Percentiles rank a stretch among this genome's conserved stretches.
phyloP scores from a whole-genome alignment of 148 eudicot species.

The Drosera capensis region DNA sequence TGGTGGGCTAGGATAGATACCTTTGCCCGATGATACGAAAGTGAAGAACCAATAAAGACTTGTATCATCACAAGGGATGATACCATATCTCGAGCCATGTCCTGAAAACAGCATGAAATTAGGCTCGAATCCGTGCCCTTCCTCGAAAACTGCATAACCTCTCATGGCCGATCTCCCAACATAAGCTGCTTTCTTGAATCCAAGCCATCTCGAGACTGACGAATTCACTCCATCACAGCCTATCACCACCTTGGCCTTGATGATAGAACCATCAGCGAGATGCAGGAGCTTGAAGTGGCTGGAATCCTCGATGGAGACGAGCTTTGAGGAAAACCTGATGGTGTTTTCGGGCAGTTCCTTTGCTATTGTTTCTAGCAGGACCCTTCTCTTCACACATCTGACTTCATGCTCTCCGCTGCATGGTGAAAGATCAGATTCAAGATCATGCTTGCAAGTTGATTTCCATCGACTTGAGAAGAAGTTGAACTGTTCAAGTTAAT shows the following conservation, averaged over 20 bases:
- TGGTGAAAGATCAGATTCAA: not conserved
- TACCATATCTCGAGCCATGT: slow-evolving; percentile 5
- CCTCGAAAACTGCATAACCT: slow-evolving; percentile 6
- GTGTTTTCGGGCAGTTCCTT: slow-evolving; percentile 29
- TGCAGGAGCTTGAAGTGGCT: slow-evolving; percentile 16
- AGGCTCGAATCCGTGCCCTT: slow-evolving; percentile 11
- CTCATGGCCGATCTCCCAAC: slow-evolving; percentile 4
- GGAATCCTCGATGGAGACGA: slow-evolving; percentile 18
- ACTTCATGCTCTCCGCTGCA: slow-evolving; percentile 8
- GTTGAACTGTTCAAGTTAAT: too few relatives aligned
- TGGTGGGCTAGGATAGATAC: not conserved
- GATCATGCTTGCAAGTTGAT: not conserved
- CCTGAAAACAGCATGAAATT: slow-evolving; percentile 3
- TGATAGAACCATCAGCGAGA: slow-evolving; percentile 24
- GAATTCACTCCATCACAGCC: slow-evolving; percentile 20
- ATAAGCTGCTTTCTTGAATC: slow-evolving; percentile 5
- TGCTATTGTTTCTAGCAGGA: slow-evolving; percentile 18
- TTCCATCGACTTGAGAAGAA: not conserved
- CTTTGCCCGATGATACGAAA: not conserved
- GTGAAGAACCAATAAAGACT: slow-evolving; percentile 8
- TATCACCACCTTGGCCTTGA: slow-evolving; percentile 20
- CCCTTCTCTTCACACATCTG: slow-evolving; percentile 16
- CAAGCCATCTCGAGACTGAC: slow-evolving; percentile 9
- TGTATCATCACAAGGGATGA: slow-evolving; percentile 9
- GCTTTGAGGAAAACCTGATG: slow-evolving; percentile 28